Percentiles rank a stretch among this genome's conserved stretches.
Conservation (phyloP, 306 rosid species). For the Prunus padus region DNA sequence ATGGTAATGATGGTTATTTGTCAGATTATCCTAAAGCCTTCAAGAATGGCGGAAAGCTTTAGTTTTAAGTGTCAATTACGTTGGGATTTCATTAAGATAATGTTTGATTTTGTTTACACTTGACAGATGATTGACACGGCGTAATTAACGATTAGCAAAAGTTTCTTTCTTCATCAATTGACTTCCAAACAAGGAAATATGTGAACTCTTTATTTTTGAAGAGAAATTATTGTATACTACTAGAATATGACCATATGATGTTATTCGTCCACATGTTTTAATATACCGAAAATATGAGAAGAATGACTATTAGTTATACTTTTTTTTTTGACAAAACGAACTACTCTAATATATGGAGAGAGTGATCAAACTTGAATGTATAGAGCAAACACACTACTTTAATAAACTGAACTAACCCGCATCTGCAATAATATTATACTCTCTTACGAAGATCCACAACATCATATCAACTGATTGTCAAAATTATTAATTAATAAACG, state of each 20-base stretch:
- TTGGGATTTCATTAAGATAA: not conserved
- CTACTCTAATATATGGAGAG: accelerated
- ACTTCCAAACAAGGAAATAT: not conserved
- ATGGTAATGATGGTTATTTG: not conserved
- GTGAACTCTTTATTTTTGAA: not conserved
- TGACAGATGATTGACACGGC: not conserved
- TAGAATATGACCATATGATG: too few species aligned
- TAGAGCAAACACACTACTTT: too few species aligned
- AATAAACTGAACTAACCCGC: too few species aligned
- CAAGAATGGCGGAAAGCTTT: not conserved
- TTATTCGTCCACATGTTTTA: too few species aligned
- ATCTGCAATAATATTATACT: too few species aligned
- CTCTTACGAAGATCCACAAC: too few species aligned
- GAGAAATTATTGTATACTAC: too few species aligned
- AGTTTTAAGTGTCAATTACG: not conserved
- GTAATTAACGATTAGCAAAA: not conserved
- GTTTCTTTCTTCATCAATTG: not conserved
- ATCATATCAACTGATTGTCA: too few species aligned
- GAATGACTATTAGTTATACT: too few species aligned
- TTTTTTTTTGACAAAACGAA: too few species aligned
- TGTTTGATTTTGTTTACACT: not conserved
- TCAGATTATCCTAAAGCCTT: not conserved
- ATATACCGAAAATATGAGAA: too few species aligned
- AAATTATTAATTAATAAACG: not conserved
- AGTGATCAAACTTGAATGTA: accelerated